A percentile compares a stretch with the other conserved stretches of the same genome.
Evolutionary conservation across 768 basidiomycete species (phyloP).

Genomic region (Megacollybia marginata): DNA sequence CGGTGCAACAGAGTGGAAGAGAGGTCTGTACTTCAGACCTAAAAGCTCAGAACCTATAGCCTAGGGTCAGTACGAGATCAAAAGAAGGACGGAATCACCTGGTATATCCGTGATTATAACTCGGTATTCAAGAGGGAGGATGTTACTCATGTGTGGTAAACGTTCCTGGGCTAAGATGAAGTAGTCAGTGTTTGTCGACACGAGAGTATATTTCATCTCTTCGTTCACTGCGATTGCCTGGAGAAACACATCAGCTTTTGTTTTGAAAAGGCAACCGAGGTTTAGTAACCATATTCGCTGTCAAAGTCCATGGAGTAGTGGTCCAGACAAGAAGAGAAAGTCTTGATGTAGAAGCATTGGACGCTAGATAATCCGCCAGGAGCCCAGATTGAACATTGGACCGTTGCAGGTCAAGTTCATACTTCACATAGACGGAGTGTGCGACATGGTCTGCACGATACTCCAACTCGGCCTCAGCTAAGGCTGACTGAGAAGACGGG

Average conservation of each 20-base stretch:
- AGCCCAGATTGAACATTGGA: constrained; percentile 2
- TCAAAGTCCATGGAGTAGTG: constrained; percentile 95
- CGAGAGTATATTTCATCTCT: constrained; percentile 59
- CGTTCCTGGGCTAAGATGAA: constrained; percentile 36
- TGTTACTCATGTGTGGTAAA: too few species aligned
- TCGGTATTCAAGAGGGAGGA: too few species aligned
- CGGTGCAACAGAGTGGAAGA: constrained; percentile 40
- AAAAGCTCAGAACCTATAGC: constrained; percentile 47
- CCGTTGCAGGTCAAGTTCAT: constrained; percentile 42
- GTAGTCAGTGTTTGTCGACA: constrained; percentile 17
- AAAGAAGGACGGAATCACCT: background rate
- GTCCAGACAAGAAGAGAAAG: constrained; percentile 84
- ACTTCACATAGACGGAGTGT: constrained; percentile 80
- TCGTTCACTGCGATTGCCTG: constrained; percentile 87
- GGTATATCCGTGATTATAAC: background rate
- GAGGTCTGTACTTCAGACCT: constrained; percentile 48
- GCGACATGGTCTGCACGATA: constrained; percentile 89
- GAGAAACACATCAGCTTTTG: constrained; percentile 3
- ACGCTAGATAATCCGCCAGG: constrained; percentile 24
- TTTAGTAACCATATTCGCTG: constrained; percentile 79
- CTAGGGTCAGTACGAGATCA: constrained; percentile 3
- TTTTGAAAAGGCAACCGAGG: constrained; percentile 1
- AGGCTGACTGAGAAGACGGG: constrained; percentile 86
- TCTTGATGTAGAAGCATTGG: constrained; percentile 14
- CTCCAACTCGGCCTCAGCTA: constrained; percentile 90